phyloP scores from a whole-genome alignment of 768 basidiomycete species.

The Pholiota conissans region DNA sequence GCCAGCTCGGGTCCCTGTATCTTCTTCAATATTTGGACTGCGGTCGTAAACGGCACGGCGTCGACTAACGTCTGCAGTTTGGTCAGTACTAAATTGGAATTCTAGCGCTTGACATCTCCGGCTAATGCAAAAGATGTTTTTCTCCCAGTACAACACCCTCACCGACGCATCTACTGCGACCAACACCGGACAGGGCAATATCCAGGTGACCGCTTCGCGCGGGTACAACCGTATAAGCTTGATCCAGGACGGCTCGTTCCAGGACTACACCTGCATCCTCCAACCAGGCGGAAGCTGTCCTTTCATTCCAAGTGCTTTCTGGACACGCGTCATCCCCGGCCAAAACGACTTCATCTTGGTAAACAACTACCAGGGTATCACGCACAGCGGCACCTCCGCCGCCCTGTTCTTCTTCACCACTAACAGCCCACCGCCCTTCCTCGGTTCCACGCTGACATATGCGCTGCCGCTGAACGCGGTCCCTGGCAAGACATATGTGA shows the following conservation, averaged over 20 bases:
- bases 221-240: conserved; percentile 1
- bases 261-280: conserved; percentile 2
- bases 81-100: background rate
- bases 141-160: conserved; percentile 5
- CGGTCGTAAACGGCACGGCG: background rate
- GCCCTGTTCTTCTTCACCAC: conserved; percentile 1
- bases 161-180: conserved; percentile 1
- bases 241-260: conserved; percentile 1
- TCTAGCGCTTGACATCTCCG: background rate
- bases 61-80: background rate
- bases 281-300: background rate
- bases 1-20: background rate
- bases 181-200: background rate
- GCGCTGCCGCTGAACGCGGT: background rate
- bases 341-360: background rate
- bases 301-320: background rate
- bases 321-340: background rate
- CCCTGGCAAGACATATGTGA: background rate
- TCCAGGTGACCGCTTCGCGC: background rate
- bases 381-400: conserved; percentile 1
- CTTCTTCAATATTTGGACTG: conserved; percentile 3
- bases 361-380: conserved; percentile 1
- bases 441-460: background rate
- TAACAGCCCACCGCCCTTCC: background rate
- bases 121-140: background rate